These are phyloP conservation scores for Aristolochia californica DNA, from an alignment of 164 flowering plant genomes.

Conservation along the genomic window DNA sequence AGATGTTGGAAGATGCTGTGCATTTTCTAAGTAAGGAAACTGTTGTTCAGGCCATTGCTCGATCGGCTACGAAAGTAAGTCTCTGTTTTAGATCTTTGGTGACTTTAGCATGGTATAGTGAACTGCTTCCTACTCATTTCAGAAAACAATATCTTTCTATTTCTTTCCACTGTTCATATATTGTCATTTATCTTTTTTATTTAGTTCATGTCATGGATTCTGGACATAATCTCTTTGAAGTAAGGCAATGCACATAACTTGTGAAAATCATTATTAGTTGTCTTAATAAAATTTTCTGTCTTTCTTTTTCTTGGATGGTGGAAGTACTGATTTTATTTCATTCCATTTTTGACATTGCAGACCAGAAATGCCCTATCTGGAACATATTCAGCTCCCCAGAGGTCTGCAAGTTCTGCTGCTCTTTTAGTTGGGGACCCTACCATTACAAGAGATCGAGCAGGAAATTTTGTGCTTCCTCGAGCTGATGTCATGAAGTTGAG, in stretches of 20 bases:
- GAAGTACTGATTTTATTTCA: not conserved
- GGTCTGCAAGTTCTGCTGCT: slow-evolving; percentile 99
- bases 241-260: not conserved
- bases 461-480: slow-evolving; percentile 96
- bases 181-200: not conserved
- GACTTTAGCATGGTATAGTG: no score
- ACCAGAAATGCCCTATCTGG: slow-evolving; percentile 98
- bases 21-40: slow-evolving; percentile 92
- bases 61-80: slow-evolving; percentile 90
- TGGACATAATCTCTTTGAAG: no score
- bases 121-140: no score
- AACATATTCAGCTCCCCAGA: slow-evolving; percentile 98
- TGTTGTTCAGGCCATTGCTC: slow-evolving; percentile 82
- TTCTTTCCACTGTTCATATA: no score
- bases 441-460: slow-evolving; percentile 75
- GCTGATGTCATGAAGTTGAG: slow-evolving; percentile 95
- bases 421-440: slow-evolving; percentile 96
- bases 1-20: slow-evolving; percentile 99
- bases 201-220: not conserved
- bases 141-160: no score
- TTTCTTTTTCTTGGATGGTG: no score
- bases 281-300: not conserved
- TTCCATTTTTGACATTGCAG: slow-evolving; percentile 23
- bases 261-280: not conserved
- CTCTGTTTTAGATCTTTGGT: not conserved